A percentile compares a stretch with the other conserved stretches of the same genome.
phyloP scores from a whole-genome alignment of 441 rosid genomes.

The Arabidopsis hybrid region DNA sequence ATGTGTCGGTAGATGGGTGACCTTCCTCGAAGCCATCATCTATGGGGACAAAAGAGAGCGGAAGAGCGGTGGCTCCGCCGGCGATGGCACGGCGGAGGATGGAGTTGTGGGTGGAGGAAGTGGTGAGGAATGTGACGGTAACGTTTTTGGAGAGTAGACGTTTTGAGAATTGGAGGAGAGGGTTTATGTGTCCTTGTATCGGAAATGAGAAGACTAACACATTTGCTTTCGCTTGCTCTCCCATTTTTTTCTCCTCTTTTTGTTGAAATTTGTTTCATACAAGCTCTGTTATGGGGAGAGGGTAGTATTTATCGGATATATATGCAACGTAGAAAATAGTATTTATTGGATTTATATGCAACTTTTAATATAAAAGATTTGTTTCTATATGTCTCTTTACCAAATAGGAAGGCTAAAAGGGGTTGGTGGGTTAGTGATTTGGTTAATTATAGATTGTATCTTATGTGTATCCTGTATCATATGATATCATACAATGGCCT shows the following conservation, averaged over 20 bases:
- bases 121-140: slow-evolving; percentile 54
- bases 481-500: neutral
- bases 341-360: neutral
- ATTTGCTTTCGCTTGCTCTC: slow-evolving; percentile 44
- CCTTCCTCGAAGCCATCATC: slow-evolving; percentile 48
- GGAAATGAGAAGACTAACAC: slow-evolving; percentile 57
- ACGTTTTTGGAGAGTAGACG: slow-evolving; percentile 64
- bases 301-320: neutral
- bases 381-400: neutral
- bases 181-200: slow-evolving; percentile 70
- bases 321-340: neutral
- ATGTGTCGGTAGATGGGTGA: slow-evolving; percentile 38
- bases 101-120: slow-evolving; percentile 48
- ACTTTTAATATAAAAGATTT: neutral
- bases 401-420: neutral
- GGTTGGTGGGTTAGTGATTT: neutral
- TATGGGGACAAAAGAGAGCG: slow-evolving; percentile 34
- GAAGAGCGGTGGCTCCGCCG: slow-evolving; percentile 42
- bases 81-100: slow-evolving; percentile 42
- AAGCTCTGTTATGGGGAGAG: neutral
- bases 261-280: neutral
- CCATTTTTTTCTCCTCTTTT: slow-evolving; percentile 25
- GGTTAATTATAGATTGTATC: neutral
- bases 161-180: slow-evolving; percentile 68
- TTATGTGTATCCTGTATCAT: neutral